A percentile compares a stretch with the other conserved stretches of the same genome.
These are phyloP conservation scores for Coniochaeta ligniaria DNA, from an alignment of 2,329 filamentous ascomycete species.

Conservation along the genomic window DNA sequence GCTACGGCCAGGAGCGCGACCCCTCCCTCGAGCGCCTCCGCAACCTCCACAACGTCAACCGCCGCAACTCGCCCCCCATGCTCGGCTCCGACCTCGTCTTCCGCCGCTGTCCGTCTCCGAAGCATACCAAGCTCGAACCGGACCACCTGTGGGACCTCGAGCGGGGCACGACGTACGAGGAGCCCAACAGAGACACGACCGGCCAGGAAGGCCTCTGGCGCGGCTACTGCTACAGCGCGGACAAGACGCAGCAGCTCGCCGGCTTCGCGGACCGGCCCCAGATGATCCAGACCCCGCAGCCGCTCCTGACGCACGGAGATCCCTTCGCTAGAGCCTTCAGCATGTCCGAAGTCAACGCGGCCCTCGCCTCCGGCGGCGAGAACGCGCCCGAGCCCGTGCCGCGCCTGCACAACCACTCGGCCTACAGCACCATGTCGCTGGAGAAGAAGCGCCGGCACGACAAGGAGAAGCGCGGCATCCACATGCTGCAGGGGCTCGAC, in stretches of 20 bases:
- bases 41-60: conserved; percentile 41
- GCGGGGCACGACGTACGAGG: conserved; percentile 33
- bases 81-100: conserved; percentile 75
- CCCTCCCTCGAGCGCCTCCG: conserved; percentile 33
- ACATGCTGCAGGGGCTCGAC: conserved; percentile 44
- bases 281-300: conserved; percentile 43
- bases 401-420: conserved; percentile 5
- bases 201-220: conserved; percentile 67
- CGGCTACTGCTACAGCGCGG: conserved; percentile 53
- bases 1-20: conserved; percentile 36
- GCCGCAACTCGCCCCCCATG: conserved; percentile 66
- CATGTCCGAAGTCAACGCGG: conserved; percentile 14
- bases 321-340: conserved; percentile 34
- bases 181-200: conserved; percentile 45
- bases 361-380: conserved; percentile 32
- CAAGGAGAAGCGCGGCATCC: conserved; percentile 35
- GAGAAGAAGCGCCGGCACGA: background rate
- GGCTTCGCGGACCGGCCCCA: conserved; percentile 37
- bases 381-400: conserved; percentile 22
- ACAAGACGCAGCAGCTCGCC: conserved; percentile 28
- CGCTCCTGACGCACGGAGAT: conserved; percentile 32
- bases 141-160: conserved; percentile 55
- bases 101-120: conserved; percentile 74
- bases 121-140: conserved; percentile 76
- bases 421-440: background rate